Conservation (phyloP, 148 eudicot species). For the Rhododendron ovatum region DNA sequence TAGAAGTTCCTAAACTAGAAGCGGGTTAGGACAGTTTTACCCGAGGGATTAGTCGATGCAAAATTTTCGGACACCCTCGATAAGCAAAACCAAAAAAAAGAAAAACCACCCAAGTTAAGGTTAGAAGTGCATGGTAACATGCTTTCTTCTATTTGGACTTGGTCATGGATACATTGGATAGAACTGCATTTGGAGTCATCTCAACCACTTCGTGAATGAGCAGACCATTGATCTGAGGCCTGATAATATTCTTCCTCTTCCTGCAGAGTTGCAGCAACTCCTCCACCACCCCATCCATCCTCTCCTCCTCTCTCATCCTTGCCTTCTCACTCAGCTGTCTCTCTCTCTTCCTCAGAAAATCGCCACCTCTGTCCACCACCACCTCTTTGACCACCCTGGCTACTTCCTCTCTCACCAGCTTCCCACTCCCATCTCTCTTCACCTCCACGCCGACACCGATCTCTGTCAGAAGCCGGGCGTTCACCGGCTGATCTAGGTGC, state of each 20-base stretch:
- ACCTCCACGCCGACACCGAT: not conserved
- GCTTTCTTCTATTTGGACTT: not conserved
- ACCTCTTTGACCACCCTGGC: not conserved
- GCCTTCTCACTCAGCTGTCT: not conserved
- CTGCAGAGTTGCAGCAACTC: not conserved
- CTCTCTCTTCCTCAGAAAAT: not conserved
- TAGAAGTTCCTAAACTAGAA: not conserved
- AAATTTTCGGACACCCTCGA: not conserved
- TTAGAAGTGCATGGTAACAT: not conserved
- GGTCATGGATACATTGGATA: not conserved
- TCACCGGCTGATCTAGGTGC: constrained; percentile 5
- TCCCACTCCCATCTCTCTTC: not conserved
- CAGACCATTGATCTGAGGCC: not conserved
- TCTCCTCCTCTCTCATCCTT: not conserved
- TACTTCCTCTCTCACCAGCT: not conserved
- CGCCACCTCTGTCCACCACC: not conserved
- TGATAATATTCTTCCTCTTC: not conserved
- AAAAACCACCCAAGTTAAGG: not conserved
- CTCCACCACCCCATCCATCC: not conserved
- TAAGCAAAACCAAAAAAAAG: not conserved
- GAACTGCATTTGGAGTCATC: not conserved
- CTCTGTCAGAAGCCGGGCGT: not conserved
- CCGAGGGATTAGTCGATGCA: too few relatives aligned
- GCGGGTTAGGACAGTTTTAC: not conserved
- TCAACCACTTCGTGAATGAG: not conserved